phyloP scores from a whole-genome alignment of 306 rosid species.

The Rosa multiflora region DNA sequence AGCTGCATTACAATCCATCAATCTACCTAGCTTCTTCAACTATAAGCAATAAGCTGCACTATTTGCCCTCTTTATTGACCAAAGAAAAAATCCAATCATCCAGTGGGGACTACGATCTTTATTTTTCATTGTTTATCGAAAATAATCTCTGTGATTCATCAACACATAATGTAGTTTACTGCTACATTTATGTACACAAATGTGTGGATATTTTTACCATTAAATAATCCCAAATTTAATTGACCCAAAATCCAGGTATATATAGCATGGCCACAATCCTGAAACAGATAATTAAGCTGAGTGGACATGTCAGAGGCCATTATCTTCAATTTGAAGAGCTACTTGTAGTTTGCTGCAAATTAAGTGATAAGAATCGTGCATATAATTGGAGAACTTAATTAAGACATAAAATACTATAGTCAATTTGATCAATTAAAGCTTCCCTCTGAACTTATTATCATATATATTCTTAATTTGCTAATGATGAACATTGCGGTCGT shows the following conservation, averaged over 20 bases:
- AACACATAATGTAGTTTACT: not conserved
- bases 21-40: slow-evolving; percentile 3
- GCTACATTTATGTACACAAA: not conserved
- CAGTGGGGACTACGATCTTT: not conserved
- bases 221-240: not conserved
- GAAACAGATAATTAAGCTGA: not conserved
- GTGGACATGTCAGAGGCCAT: not conserved
- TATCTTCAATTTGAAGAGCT: not conserved
- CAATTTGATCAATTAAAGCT: not conserved
- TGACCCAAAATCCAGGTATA: not conserved
- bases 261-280: not conserved
- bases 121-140: not conserved
- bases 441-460: not conserved
- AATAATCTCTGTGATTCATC: not conserved
- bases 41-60: not conserved
- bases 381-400: not conserved
- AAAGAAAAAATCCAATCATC: not conserved
- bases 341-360: not conserved
- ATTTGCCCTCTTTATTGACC: slow-evolving; percentile 6
- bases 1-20: not conserved
- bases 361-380: not conserved
- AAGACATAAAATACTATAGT: too few relatives aligned
- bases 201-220: not conserved
- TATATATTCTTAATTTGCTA: not conserved
- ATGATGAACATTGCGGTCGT: not conserved